Base-by-base conservation (phyloP, 805 yeast species). In the Saturnispora sekii region DNA sequence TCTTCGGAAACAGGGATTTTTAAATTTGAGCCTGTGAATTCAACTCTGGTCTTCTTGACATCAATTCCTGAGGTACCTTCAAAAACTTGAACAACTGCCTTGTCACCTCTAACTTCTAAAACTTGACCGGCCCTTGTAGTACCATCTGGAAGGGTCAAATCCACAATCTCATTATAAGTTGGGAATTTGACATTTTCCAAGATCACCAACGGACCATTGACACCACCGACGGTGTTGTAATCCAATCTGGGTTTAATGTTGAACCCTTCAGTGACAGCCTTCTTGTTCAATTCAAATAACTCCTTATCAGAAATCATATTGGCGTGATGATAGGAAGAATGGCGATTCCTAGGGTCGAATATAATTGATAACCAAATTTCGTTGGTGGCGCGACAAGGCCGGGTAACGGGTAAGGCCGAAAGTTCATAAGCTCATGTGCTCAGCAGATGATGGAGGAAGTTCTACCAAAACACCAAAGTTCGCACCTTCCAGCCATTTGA, bases 41-140 rank as follows among this genome's bases (percentile, higher is more conserved):
- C 97, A 49, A 94, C 96, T 48, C 88, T 77, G 41, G 99, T 93
- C 72, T 89, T 93, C 71, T 93, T 89, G 51, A 93, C 97, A 72
- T 93, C 99, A 57, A 93, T 86, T 60, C 98, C 99, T 5, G 96
- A 83, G 43, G 99, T 93, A 61, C 99, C 99, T 72, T 93, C 97
- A 63, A 93, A 93, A 41, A 93, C 99, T 75, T 93, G 99, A 43
- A 93, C 99, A 65, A 93, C 79, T 45, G 99, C 99, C 63, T 93
- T 83, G 59, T 84, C 79, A 51, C 98, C 98, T 68, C 94, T 83
- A 48, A 94, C 97, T 70, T 93, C 99, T 61, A 93, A 76, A 18
- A 93, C 99, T 68, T 93, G 97, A 60, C 99, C 99, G 48, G 95
- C 95, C 69, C 98, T 84, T 41, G 72, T 69, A 16, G 93, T 67